Base-by-base conservation (phyloP, 129 eudicot genomes). In the Pittosporum tobira region DNA sequence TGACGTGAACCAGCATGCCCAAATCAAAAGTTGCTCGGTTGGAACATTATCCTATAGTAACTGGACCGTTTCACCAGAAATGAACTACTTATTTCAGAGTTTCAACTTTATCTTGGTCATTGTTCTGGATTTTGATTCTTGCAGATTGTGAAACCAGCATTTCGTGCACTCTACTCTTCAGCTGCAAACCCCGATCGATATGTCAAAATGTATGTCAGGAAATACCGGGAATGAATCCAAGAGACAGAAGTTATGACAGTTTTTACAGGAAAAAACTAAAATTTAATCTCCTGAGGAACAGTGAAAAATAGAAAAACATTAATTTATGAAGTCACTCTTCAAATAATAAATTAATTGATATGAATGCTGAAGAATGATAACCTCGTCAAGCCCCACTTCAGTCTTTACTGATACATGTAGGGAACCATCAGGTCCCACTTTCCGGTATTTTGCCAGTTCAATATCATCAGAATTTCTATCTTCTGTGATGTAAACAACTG, bases 361-460 rank as follows among this genome's bases (percentile, higher is more conserved):
- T 20, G 36, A 25, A 29, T 13, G 48, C 59, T 43, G 47, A 49
- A 48, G 57, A 61, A 51, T 57, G 56, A 34, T 62, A 61, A 89
- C 97, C 97, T 85, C 84, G 48, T 68, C 51, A 61, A 89, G 70
- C 65, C 95, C 95, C 5, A 68, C 66, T 72, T 77, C 73, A 64
- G 63, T 82, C 76, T 29, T 85, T 40, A 77, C 88, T 10, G 97
- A 89, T 50, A 85, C 97, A 34, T 63, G 93, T 42, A 85, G 26
- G 8, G 95, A 85, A 62, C 94, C 93, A 28, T 79, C 84, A 28
- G 98, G 98, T 54, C 98, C 98, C 78, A 40, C 43, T 69, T 71
- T 83, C 51, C 94, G 83, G 61, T 91, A 91, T 47, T 56, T 86
- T 45, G 76, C 66, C 47, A 91, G 74, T 70, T 86, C 98, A 63